These are phyloP conservation scores for Carex littledalei DNA, from an alignment of 176 grass and related monocot species.

Conservation along the genomic window DNA sequence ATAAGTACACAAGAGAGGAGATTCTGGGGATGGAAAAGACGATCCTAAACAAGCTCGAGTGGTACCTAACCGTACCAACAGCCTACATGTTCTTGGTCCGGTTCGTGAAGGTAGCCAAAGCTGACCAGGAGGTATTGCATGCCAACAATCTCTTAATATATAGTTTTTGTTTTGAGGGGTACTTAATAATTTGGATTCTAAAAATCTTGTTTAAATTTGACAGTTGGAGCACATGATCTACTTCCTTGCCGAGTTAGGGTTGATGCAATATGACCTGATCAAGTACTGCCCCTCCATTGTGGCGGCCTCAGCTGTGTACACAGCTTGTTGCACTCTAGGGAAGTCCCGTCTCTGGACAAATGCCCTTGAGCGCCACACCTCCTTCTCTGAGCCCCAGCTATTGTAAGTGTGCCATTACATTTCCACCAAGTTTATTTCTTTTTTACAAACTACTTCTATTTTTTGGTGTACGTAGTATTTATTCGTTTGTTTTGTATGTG, in stretches of 20 bases:
- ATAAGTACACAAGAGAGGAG: constrained; percentile 54
- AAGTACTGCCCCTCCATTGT: constrained; percentile 51
- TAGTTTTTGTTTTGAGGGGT: background rate
- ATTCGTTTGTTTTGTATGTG: background rate
- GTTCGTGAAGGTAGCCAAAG: constrained; percentile 57
- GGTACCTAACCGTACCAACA: constrained; percentile 88
- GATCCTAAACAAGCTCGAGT: constrained; percentile 75
- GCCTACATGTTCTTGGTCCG: constrained; percentile 65
- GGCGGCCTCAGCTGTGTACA: constrained; percentile 68
- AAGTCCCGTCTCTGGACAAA: constrained; percentile 67
- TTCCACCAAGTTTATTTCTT: background rate
- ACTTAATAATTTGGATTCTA: background rate
- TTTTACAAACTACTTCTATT: background rate
- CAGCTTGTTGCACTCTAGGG: constrained; percentile 74
- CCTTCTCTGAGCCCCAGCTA: constrained; percentile 50
- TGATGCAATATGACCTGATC: constrained; percentile 64
- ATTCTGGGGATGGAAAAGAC: constrained; percentile 80
- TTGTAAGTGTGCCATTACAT: constrained; percentile 36
- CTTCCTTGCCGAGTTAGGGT: constrained; percentile 69
- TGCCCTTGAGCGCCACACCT: constrained; percentile 63
- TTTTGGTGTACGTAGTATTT: background rate
- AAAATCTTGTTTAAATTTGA: constrained; percentile 10
- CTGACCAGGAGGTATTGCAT: constrained; percentile 50
- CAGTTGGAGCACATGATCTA: constrained; percentile 85
- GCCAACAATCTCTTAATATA: background rate